phyloP scores from a whole-genome alignment of 1,284 basidiomycete species.

The Phaffia rhodozyma region DNA sequence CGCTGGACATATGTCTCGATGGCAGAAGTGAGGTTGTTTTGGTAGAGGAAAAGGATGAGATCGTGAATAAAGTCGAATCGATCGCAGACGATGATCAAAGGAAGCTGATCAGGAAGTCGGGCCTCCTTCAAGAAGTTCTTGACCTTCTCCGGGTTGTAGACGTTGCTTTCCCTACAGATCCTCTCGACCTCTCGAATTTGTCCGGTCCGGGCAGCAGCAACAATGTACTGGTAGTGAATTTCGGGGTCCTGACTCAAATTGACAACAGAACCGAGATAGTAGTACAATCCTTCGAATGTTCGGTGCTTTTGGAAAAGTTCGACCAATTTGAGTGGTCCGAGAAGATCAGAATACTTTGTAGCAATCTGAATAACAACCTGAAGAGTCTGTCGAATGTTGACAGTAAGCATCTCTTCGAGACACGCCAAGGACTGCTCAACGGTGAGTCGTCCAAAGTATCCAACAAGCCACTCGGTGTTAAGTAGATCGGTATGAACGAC shows the following conservation, averaged over 20 bases:
- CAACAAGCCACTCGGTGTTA: slow-evolving; percentile 90
- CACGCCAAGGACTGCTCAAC: slow-evolving; percentile 98
- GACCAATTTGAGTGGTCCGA: slow-evolving; percentile 92
- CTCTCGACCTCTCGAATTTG: slow-evolving; percentile 99
- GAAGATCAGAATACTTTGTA: slow-evolving; percentile 96
- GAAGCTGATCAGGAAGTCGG: slow-evolving; percentile 90
- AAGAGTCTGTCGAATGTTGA: slow-evolving; percentile 96
- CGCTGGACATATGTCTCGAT: slow-evolving; percentile 99
- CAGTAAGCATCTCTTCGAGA: slow-evolving; percentile 91
- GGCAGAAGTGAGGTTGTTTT: slow-evolving; percentile 91
- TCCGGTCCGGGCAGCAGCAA: slow-evolving; percentile 94
- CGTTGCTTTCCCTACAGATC: slow-evolving; percentile 93
- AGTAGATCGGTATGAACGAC: slow-evolving; percentile 87
- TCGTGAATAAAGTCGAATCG: slow-evolving; percentile 99
- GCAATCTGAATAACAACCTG: slow-evolving; percentile 96
- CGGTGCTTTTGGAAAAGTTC: slow-evolving; percentile 99
- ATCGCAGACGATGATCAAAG: slow-evolving; percentile 99
- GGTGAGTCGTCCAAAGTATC: slow-evolving; percentile 93
- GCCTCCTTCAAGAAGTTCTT: slow-evolving; percentile 99
- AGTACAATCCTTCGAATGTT: slow-evolving; percentile 94
- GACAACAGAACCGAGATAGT: slow-evolving; percentile 93
- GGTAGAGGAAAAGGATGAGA: slow-evolving; percentile 95
- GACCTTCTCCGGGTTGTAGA: slow-evolving; percentile 98
- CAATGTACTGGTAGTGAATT: slow-evolving; percentile 99
- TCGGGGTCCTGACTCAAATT: slow-evolving; percentile 93